These are phyloP conservation scores for Sporothrix schenckii DNA, from an alignment of 2,329 filamentous ascomycete genomes.

Conservation along the genomic window DNA sequence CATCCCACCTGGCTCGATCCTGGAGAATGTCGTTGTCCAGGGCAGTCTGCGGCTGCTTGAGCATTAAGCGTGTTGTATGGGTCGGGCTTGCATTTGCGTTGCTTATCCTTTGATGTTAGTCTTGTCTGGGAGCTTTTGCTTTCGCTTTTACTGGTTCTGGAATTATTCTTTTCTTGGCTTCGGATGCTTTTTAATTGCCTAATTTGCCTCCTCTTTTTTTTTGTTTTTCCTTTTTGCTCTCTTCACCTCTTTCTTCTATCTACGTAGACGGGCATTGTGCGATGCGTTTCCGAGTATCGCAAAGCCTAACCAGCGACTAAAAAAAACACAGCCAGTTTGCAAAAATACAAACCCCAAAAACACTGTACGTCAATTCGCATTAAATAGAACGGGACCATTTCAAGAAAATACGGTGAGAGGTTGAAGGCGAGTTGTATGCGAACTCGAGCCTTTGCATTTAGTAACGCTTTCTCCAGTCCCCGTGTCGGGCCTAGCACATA, in stretches of 20 bases:
- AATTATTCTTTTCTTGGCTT: constrained; percentile 12
- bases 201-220: constrained; percentile 5
- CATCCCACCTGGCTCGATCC: constrained; percentile 90
- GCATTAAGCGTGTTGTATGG: constrained; percentile 52
- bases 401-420: no score
- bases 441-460: no score
- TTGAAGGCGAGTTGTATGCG: no score
- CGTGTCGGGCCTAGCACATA: no score
- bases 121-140: neutral
- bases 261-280: constrained; percentile 21
- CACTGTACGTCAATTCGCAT: no score
- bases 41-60: constrained; percentile 80
- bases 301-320: constrained; percentile 12
- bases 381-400: no score
- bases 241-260: neutral
- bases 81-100: neutral
- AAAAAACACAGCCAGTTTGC: neutral
- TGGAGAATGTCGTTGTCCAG: constrained; percentile 99
- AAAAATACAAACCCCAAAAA: neutral
- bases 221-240: neutral
- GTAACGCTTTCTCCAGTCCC: neutral
- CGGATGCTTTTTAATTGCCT: neutral
- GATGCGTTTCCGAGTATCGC: constrained; percentile 4
- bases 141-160: constrained; percentile 1
- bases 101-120: constrained; percentile 6